Evolutionary conservation across 495 filamentous ascomycete genomes (phyloP).

Genomic region (Penicillium canescens): DNA sequence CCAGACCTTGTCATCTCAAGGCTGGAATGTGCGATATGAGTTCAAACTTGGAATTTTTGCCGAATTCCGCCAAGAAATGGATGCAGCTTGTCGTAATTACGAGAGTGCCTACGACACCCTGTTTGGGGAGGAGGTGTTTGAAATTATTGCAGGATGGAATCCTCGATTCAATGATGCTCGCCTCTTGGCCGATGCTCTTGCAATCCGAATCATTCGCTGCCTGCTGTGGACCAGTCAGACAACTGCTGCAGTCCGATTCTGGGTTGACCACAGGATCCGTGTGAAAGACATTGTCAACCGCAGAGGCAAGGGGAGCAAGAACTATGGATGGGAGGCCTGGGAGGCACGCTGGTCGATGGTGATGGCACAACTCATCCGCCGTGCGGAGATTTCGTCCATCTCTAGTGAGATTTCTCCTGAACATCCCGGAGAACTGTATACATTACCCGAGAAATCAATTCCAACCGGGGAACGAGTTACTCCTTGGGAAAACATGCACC

Average conservation of each 20-base stretch:
- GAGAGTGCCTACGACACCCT: conserved; percentile 81
- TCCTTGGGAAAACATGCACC: conserved; percentile 81
- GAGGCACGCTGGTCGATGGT: conserved; percentile 77
- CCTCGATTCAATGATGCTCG: conserved; percentile 84
- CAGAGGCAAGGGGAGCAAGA: conserved; percentile 75
- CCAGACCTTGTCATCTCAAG: conserved; percentile 76
- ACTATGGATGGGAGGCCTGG: conserved; percentile 89
- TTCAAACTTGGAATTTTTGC: conserved; percentile 89
- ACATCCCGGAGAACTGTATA: conserved; percentile 21
- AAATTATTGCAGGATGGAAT: conserved; percentile 83
- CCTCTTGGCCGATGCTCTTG: conserved; percentile 74
- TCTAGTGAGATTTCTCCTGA: conserved; percentile 14
- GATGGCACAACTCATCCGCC: conserved; percentile 78
- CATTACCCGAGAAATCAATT: conserved; percentile 67
- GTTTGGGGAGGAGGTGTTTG: conserved; percentile 77
- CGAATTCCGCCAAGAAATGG: conserved; percentile 88
- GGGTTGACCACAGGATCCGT: conserved; percentile 69
- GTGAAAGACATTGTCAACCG: conserved; percentile 75
- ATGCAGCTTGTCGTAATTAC: conserved; percentile 77
- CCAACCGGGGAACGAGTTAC: conserved; percentile 62
- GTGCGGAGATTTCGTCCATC: conserved; percentile 50
- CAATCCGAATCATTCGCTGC: conserved; percentile 77
- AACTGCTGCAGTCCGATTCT: conserved; percentile 71
- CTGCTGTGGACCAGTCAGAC: conserved; percentile 74
- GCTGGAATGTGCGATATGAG: conserved; percentile 90